Evolutionary conservation across 1,139 yeast species (phyloP).

Genomic region (Debaryomyces coudertii): DNA sequence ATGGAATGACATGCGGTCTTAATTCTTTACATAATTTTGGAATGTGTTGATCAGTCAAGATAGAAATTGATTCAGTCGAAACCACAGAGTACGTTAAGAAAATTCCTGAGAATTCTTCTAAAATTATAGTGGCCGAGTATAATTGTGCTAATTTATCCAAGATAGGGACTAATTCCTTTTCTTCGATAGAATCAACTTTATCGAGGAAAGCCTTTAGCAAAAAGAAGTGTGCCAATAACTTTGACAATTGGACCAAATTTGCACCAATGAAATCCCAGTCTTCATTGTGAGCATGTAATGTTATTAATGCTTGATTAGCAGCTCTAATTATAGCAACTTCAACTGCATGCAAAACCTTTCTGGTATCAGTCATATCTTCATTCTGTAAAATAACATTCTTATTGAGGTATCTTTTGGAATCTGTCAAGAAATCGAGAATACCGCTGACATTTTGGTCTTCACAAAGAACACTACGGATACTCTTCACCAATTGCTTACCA

Average conservation of each 20-base stretch:
- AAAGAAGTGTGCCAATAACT: conserved; percentile 50
- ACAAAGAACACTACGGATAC: conserved; percentile 38
- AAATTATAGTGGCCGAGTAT: conserved; percentile 33
- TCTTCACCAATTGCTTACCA: conserved; percentile 74
- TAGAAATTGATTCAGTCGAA: conserved; percentile 36
- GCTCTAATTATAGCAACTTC: conserved; percentile 49
- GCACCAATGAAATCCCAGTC: conserved; percentile 56
- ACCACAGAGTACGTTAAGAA: conserved; percentile 43
- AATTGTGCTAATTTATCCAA: conserved; percentile 33
- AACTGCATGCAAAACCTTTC: conserved; percentile 39
- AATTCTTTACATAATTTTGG: conserved; percentile 43
- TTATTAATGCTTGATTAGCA: conserved; percentile 34
- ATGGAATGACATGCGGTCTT: conserved; percentile 75
- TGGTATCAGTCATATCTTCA: conserved; percentile 35
- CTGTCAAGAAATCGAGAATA: conserved; percentile 49
- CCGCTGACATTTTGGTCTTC: conserved; percentile 40
- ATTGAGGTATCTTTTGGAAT: conserved; percentile 29
- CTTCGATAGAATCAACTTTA: conserved; percentile 26
- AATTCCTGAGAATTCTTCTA: conserved; percentile 43
- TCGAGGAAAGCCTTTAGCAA: conserved; percentile 35
- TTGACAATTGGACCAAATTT: conserved; percentile 60
- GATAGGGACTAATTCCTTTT: conserved; percentile 27
- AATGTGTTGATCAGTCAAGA: conserved; percentile 34
- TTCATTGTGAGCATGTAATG: conserved; percentile 33
- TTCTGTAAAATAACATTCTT: conserved; percentile 30